phyloP scores from a whole-genome alignment of 2,329 filamentous ascomycete species.

The Ophioceras dolichostomum region DNA sequence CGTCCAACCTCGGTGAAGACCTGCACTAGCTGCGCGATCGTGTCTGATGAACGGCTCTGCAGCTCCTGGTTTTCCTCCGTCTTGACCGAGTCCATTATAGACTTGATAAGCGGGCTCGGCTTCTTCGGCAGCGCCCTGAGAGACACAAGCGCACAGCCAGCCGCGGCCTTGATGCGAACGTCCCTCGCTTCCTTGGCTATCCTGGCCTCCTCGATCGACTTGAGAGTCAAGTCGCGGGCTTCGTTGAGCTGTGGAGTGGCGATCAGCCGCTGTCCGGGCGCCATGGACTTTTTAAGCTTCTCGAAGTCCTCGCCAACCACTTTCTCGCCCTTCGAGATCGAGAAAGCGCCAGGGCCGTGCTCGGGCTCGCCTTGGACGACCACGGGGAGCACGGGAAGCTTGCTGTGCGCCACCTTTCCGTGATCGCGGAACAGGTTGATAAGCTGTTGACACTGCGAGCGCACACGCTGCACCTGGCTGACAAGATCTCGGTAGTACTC shows the following conservation, averaged over 20 bases:
- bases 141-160: slow-evolving; percentile 80
- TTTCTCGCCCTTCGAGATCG: slow-evolving; percentile 75
- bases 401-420: slow-evolving; percentile 64
- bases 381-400: slow-evolving; percentile 71
- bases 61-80: slow-evolving; percentile 83
- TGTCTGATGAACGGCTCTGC: slow-evolving; percentile 74
- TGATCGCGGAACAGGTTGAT: slow-evolving; percentile 87
- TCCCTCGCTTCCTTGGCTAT: slow-evolving; percentile 71
- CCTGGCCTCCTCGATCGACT: slow-evolving; percentile 70
- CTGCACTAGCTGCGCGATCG: slow-evolving; percentile 75
- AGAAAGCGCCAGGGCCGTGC: slow-evolving; percentile 87
- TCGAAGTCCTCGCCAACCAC: slow-evolving; percentile 80
- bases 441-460: slow-evolving; percentile 83
- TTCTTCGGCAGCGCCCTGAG: slow-evolving; percentile 85
- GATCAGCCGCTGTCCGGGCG: slow-evolving; percentile 77
- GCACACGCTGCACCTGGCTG: slow-evolving; percentile 76
- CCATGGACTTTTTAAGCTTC: slow-evolving; percentile 75
- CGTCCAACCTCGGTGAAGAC: slow-evolving; percentile 72
- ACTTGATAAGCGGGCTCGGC: slow-evolving; percentile 83
- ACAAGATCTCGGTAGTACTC: slow-evolving; percentile 80
- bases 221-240: slow-evolving; percentile 55
- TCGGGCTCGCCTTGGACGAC: slow-evolving; percentile 89
- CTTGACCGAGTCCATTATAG: slow-evolving; percentile 97
- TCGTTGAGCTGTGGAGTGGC: slow-evolving; percentile 69
- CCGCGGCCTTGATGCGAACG: slow-evolving; percentile 72